These are phyloP conservation scores for Peronospora belbahrii DNA, from an alignment of 352 stramenopile genomes.

Conservation along the genomic window DNA sequence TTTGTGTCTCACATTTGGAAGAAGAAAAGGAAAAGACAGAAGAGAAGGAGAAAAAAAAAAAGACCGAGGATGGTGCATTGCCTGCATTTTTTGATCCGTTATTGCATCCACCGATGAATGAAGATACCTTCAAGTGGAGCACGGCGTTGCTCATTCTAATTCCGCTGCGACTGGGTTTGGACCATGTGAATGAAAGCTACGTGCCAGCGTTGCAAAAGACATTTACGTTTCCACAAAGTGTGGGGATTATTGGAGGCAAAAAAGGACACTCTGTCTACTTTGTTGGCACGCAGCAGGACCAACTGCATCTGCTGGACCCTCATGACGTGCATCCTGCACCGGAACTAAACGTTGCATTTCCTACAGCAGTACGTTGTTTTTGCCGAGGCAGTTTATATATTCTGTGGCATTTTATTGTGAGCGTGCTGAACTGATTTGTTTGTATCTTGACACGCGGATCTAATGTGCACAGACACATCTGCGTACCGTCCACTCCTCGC, in stretches of 20 bases:
- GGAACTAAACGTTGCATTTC: slow-evolving; percentile 67
- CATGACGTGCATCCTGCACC: slow-evolving; percentile 63
- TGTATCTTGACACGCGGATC: not conserved
- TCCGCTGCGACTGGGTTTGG: slow-evolving; percentile 87
- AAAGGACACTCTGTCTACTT: slow-evolving; percentile 94
- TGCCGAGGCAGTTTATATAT: not conserved
- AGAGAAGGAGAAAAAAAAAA: not conserved
- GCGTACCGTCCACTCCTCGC: slow-evolving; percentile 43
- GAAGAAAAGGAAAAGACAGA: slow-evolving; percentile 4
- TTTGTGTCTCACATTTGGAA: slow-evolving; percentile 59
- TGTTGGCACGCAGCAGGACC: slow-evolving; percentile 83
- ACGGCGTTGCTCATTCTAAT: slow-evolving; percentile 88
- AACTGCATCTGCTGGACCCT: slow-evolving; percentile 78
- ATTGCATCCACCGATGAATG: slow-evolving; percentile 52
- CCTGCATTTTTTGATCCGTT: slow-evolving; percentile 79
- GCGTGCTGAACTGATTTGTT: not conserved
- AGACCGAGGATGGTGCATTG: not conserved
- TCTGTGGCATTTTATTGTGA: not conserved
- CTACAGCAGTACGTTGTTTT: slow-evolving; percentile 43
- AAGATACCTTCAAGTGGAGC: slow-evolving; percentile 62
- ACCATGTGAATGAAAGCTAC: slow-evolving; percentile 79
- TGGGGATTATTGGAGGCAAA: slow-evolving; percentile 92
- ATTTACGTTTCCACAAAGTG: slow-evolving; percentile 88
- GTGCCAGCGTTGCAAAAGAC: slow-evolving; percentile 64
- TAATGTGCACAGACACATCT: slow-evolving; percentile 49